Evolutionary conservation across 768 basidiomycete species (phyloP), one percentile per base, ranked within the genome.

Genomic region (Agaricus subrufescens): DNA sequence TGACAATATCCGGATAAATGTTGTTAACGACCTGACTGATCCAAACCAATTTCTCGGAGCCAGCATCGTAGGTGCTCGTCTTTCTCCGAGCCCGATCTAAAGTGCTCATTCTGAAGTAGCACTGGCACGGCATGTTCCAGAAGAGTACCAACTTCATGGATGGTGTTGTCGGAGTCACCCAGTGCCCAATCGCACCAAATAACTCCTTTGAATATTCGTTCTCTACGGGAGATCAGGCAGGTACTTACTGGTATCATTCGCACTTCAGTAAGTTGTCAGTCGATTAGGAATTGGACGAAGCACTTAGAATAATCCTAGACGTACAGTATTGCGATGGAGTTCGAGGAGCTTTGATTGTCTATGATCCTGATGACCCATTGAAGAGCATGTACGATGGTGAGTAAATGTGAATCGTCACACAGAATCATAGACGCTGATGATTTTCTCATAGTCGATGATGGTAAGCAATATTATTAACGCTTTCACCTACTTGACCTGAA

Each of bases 171-270:
- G 63, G 65, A 27, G 64, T 78, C 3, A 75, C 69, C 23, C 77
- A 78, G 59, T 80, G 78, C 58, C 79, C 78, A 12, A 78, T 78
- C 23, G 64, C 62, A 19, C 67, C 71, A 1, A 67, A 68, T 11
- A 60, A 72, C 14, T 69, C 67, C 5, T 79, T 78, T 61, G 56
- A 67, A 31, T 76, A 78, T 58, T 62, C 65, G 30, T 76, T 80
- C 64, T 3, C 34, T 8, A 65, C 63, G n/a, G 63, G 64, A 12
- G 62, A 67, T 31, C 74, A 78, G 54, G 66, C 74, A 2, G 79
- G 78, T 5, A 80, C 76, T 0, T 81, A 69, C 54, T 81, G 79
- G 79, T 70, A 67, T 40, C 70, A 69, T 43, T 63, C 59, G 11
- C 65, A 67, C 48, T 30, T 50, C 7, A 39, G 52, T 45, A 23